phyloP scores from a whole-genome alignment of 2,329 filamentous ascomycete species.

The Beauveria scarabaeidicola region DNA sequence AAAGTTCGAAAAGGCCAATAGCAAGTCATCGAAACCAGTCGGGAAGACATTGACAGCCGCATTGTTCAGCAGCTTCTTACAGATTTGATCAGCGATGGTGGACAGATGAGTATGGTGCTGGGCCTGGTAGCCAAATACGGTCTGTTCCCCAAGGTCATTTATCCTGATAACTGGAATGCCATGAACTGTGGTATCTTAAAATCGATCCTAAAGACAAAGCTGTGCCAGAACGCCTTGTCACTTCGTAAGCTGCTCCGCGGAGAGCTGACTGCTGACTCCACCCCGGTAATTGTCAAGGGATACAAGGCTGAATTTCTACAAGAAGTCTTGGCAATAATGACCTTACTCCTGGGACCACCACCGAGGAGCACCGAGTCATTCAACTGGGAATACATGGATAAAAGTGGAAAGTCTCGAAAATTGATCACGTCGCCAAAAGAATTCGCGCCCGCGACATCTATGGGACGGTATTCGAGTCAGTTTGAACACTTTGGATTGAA shows the following conservation, averaged over 20 bases:
- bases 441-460: slow-evolving; percentile 63
- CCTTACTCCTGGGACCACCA: slow-evolving; percentile 71
- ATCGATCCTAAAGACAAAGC: slow-evolving; percentile 68
- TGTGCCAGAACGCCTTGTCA: slow-evolving; percentile 74
- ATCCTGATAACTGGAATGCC: slow-evolving; percentile 76
- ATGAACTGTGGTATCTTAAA: slow-evolving; percentile 63
- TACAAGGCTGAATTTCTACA: slow-evolving; percentile 68
- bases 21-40: slow-evolving; percentile 66
- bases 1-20: slow-evolving; percentile 87
- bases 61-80: slow-evolving; percentile 62
- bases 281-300: slow-evolving; percentile 32
- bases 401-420: slow-evolving; percentile 53
- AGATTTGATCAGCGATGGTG: slow-evolving; percentile 68
- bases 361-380: slow-evolving; percentile 62
- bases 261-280: slow-evolving; percentile 18
- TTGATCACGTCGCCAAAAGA: slow-evolving; percentile 58
- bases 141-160: slow-evolving; percentile 72
- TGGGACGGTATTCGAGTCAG: slow-evolving; percentile 49
- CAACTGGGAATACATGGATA: slow-evolving; percentile 72
- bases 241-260: slow-evolving; percentile 49
- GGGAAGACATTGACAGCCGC: slow-evolving; percentile 61
- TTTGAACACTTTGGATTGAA: slow-evolving; percentile 52
- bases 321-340: slow-evolving; percentile 74
- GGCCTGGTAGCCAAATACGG: slow-evolving; percentile 84
- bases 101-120: slow-evolving; percentile 87